Percentiles rank a stretch among this genome's conserved stretches.
Conservation (phyloP, 2,329 filamentous ascomycete species). For the Orbilia oligospora region DNA sequence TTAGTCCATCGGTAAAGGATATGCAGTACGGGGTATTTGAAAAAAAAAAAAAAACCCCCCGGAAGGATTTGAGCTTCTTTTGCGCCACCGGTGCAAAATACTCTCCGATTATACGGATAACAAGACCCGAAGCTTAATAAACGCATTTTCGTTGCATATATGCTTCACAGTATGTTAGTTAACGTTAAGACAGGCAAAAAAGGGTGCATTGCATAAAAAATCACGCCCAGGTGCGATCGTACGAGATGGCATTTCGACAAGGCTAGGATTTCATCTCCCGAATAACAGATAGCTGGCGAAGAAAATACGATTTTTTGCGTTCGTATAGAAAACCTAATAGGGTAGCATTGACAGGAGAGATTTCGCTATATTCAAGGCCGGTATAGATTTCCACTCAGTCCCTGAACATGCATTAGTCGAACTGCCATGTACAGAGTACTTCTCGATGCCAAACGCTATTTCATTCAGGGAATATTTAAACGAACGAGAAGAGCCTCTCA, state of each 20-base stretch:
- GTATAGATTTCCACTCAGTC: conserved; percentile 19
- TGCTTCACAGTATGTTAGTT: neutral
- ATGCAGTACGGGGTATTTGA: neutral
- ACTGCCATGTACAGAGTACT: too few relatives aligned
- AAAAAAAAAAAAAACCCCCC: neutral
- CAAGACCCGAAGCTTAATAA: conserved; percentile 2
- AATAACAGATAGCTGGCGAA: neutral
- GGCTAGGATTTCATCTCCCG: conserved; percentile 13
- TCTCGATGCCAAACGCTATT: conserved; percentile 9
- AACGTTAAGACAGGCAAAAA: conserved; percentile 6
- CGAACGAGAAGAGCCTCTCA: conserved; percentile 27
- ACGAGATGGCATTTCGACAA: conserved; percentile 14
- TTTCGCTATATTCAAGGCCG: conserved; percentile 11
- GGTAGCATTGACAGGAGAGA: neutral
- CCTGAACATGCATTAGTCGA: neutral
- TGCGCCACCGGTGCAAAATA: conserved; percentile 45
- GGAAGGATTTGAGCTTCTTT: conserved; percentile 21
- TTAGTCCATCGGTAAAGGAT: conserved; percentile 34
- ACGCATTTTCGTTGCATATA: neutral
- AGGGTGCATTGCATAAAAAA: conserved; percentile 4
- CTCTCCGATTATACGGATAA: conserved; percentile 36
- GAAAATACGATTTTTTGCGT: conserved; percentile 32
- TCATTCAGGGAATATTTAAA: conserved; percentile 37
- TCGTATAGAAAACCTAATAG: conserved; percentile 32
- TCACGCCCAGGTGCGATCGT: conserved; percentile 1